Conservation (phyloP, 1,139 yeast species). For the Blastobotrys buckinghamii region DNA sequence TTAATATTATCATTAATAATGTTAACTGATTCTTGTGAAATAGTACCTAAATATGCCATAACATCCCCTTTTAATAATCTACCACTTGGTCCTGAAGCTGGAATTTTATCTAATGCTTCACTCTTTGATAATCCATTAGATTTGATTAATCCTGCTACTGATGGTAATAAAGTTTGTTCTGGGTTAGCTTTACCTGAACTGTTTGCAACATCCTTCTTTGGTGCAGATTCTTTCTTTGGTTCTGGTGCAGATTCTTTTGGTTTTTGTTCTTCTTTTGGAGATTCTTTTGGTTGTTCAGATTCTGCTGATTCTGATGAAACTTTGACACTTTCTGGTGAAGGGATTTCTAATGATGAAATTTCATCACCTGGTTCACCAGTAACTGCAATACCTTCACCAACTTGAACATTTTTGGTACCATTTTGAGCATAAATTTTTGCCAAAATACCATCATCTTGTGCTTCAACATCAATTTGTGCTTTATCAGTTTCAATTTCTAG, state of each 20-base stretch:
- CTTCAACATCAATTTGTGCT: constrained; percentile 90
- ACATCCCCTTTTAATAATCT: constrained; percentile 87
- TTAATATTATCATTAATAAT: constrained; percentile 52
- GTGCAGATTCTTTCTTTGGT: constrained; percentile 16
- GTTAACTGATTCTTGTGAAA: constrained; percentile 49
- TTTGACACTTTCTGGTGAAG: constrained; percentile 34
- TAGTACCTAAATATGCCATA: constrained; percentile 71
- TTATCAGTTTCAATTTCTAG: constrained; percentile 91
- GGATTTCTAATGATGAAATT: constrained; percentile 54
- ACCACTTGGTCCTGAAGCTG: constrained; percentile 87
- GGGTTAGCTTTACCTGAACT: constrained; percentile 42
- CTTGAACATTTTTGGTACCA: constrained; percentile 74
- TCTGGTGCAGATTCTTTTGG: constrained; percentile 22
- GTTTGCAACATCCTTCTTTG: constrained; percentile 11
- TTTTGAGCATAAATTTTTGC: constrained; percentile 67
- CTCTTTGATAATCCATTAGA: constrained; percentile 56
- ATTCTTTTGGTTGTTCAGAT: constrained; percentile 2
- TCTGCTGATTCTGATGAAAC: constrained; percentile 16
- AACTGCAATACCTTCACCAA: constrained; percentile 85
- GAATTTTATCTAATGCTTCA: constrained; percentile 65
- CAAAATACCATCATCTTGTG: constrained; percentile 83
- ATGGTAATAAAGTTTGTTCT: constrained; percentile 65
- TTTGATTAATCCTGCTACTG: constrained; percentile 65
- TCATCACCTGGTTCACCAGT: constrained; percentile 89
- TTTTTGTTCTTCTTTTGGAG: constrained; percentile 14